Base-by-base conservation (phyloP, 2,329 filamentous ascomycete genomes). In the Zelopaecilomyces penicillatus region DNA sequence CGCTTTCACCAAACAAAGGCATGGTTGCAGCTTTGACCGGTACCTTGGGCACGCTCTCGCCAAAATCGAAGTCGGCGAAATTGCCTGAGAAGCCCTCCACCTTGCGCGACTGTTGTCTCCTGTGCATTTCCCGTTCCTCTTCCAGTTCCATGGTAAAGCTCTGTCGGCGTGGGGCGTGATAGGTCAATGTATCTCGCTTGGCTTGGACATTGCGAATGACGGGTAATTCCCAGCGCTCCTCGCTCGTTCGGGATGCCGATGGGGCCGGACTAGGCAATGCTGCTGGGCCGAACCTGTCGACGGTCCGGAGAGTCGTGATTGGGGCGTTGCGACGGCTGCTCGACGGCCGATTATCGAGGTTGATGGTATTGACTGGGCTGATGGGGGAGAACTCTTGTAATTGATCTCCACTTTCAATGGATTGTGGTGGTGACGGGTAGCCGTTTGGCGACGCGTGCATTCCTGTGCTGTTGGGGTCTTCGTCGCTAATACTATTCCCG, bases 101-200 rank as follows among this genome's bases (percentile, higher is more conserved):
- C 43, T 56, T 55, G 0, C 52, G 55, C 32, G 52, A 57, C 3
- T 50, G 46, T 6, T 49, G 44, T 36, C 49, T 52, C 41, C 50
- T 47, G 6, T 51, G 49, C 36, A 54, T 46, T 35, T 47, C 44
- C 8, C 51, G 48, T n/a, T 43, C 38, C 27, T 50, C 48, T 8
- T 58, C 55, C n/a, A 57, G 50, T 5, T 50, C 68, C 61, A 72
- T 70, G 4, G 69, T 67, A 43, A 76, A 62, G 52, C 75, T 78
- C 38, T 65, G 64, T 32, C 70, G 64, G 19, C 68, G 64, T 2
- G 71, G 64, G 0, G 66, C 63, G 49, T 66, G 65, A 19, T 73
- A 67, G 0, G 70, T 70, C 10, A 74, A 52, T 1, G 73, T 75
- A 37, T 78, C 73, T 30, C 74, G 70, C 54, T 70, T 73, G 4